phyloP scores from a whole-genome alignment of 148 eudicot genomes.

The Spergularia marina region DNA sequence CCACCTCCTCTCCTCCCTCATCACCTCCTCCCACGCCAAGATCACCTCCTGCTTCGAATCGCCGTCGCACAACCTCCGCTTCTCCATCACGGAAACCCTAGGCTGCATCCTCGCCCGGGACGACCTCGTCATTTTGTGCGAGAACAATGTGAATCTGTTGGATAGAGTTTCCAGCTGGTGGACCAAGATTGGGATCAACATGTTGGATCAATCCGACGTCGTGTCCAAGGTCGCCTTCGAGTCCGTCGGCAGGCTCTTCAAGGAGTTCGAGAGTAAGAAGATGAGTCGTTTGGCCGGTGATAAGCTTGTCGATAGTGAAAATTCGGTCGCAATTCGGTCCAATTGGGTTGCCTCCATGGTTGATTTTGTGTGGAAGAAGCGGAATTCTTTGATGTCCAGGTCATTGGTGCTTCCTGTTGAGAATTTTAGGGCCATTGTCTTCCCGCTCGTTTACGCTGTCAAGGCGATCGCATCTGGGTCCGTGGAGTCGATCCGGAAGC shows the following conservation, averaged over 20 bases:
- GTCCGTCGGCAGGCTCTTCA: conserved; percentile 75
- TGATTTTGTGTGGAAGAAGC: conserved; percentile 78
- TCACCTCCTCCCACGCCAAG: conserved; percentile 48
- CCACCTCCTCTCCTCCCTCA: conserved; percentile 57
- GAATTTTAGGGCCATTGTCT: conserved; percentile 73
- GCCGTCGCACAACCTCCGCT: conserved; percentile 48
- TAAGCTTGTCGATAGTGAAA: conserved; percentile 91
- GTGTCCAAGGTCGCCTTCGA: conserved; percentile 86
- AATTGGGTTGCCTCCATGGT: conserved; percentile 88
- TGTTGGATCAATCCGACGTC: conserved; percentile 67
- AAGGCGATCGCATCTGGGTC: conserved; percentile 95
- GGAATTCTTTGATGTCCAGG: conserved; percentile 78
- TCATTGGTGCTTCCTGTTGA: conserved; percentile 75
- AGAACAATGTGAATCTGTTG: conserved; percentile 65
- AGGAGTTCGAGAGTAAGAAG: conserved; percentile 82
- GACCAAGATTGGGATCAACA: conserved; percentile 68
- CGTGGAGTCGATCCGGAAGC: conserved; percentile 61
- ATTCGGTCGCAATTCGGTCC: conserved; percentile 86
- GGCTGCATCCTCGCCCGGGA: conserved; percentile 87
- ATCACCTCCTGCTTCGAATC: conserved; percentile 75
- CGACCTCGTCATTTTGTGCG: conserved; percentile 78
- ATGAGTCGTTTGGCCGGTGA: conserved; percentile 96
- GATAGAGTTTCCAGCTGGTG: conserved; percentile 85
- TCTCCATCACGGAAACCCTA: conserved; percentile 79
- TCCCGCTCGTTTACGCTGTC: conserved; percentile 79